A percentile compares a stretch with the other conserved stretches of the same genome.
These are phyloP conservation scores for Nothophoma quercina DNA, from an alignment of 2,329 filamentous ascomycete species.

Conservation along the genomic window DNA sequence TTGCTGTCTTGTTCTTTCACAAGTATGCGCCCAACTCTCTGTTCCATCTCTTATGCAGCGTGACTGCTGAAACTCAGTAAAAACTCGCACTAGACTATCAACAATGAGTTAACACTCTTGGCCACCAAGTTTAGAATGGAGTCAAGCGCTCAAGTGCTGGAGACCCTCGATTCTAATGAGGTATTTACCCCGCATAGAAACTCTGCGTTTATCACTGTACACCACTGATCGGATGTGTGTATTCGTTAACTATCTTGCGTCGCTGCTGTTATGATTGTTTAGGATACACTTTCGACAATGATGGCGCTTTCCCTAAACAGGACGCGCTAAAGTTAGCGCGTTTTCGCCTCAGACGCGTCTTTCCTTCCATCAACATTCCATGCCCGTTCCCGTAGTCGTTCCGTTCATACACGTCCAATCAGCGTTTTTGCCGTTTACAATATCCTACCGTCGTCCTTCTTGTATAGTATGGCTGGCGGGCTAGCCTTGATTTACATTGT, in stretches of 20 bases:
- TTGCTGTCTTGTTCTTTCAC: background rate
- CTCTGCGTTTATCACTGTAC: no score
- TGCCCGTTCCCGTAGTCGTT: background rate
- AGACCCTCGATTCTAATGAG: no score
- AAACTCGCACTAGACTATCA: no score
- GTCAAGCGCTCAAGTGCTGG: no score
- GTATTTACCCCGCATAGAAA: no score
- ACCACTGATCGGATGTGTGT: no score
- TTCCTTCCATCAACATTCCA: background rate
- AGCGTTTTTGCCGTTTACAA: background rate
- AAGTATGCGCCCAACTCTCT: background rate
- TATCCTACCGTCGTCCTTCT: background rate
- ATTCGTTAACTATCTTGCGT: no score
- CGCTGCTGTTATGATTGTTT: background rate
- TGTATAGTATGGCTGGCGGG: background rate
- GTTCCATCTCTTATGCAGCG: no score
- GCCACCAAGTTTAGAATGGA: no score
- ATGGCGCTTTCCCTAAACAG: background rate
- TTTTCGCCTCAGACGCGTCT: no score
- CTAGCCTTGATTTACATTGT: background rate
- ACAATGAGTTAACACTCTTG: no score
- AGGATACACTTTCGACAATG: background rate
- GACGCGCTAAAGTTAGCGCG: background rate
- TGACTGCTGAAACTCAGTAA: no score
- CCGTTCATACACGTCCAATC: background rate